A percentile compares a stretch with the other conserved stretches of the same genome.
Evolutionary conservation across 2,329 filamentous ascomycete species (phyloP).

Genomic region (Fusarium bulbicola): DNA sequence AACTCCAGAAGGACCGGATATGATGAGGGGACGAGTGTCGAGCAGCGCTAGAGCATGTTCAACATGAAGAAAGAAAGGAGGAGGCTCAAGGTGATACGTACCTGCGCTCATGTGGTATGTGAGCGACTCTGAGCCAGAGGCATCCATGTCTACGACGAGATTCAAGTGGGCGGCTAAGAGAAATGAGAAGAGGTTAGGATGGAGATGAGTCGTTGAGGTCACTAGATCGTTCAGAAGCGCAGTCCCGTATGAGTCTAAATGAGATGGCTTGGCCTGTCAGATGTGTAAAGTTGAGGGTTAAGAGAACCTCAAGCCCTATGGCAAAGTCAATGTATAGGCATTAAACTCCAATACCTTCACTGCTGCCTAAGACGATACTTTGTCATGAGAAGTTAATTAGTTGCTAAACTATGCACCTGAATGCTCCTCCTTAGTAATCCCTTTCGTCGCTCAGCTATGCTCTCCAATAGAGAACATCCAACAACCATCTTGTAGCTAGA

Average conservation of each 20-base stretch:
- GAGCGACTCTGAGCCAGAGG: too few species aligned
- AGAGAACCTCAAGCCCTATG: not conserved
- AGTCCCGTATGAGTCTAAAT: not conserved
- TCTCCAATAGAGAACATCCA: not conserved
- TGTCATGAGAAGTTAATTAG: not conserved
- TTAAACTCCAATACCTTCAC: not conserved
- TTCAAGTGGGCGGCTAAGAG: too few species aligned
- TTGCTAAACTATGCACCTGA: not conserved
- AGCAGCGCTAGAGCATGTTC: not conserved
- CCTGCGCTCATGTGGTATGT: not conserved
- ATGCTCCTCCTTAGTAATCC: not conserved
- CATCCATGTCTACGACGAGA: not conserved
- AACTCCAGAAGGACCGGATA: not conserved
- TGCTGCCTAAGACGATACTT: not conserved
- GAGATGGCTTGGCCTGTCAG: too few species aligned
- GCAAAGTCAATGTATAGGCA: not conserved
- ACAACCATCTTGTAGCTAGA: not conserved
- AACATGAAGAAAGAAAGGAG: fast-evolving
- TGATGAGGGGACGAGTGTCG: not conserved
- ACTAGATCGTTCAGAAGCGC: not conserved
- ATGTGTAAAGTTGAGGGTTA: not conserved
- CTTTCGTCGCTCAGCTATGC: not conserved
- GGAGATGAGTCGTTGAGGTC: not conserved
- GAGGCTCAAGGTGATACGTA: not conserved
- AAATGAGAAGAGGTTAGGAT: not conserved